Base-by-base conservation (phyloP, 176 grass and related monocot species). In the Carex pumila region DNA sequence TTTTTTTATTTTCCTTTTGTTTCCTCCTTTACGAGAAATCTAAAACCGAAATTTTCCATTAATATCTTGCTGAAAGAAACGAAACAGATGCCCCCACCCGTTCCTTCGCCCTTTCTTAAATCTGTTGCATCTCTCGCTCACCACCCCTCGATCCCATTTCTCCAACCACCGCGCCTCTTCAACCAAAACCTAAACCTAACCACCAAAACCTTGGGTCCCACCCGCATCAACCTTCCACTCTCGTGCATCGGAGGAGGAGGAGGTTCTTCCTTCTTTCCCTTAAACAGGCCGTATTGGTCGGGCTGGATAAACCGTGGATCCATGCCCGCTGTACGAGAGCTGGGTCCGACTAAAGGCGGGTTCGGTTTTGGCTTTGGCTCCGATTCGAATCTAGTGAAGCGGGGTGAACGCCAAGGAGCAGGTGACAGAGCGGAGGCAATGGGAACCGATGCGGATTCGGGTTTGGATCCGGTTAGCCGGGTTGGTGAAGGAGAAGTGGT, bases 101-200 rank as follows among this genome's bases (percentile, higher is more conserved):
- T 82, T 65, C 77, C 77, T 80, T 75, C 87, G 19, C 50, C 75
- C 39, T 71, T 82, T 67, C 78, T 89, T 41, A 88, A 85, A 83
- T 82, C 78, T 43, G 45, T 25, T 74, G n/a, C 53, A 13, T 69
- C 71, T 7, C 29, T 19, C 58, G 71, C 65, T 45, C 81, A 78
- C 87, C 92, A 90, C 91, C 87, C 83, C 81, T 81, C 74, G 76
- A 60, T 80, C 73, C 69, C 86, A 68, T 85, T 55, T 29, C 87
- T 81, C 81, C 90, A 79, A 69, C 88, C 73, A 87, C 81, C 83
- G 69, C 66, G 81, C 55, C 62, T 88, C 87, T 68, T 94, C 87
- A 84, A 74, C 85, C 89, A 81, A 85, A 84, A 79, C 87, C 71
- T 83, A 66, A 83, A 72, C 76, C 62, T 77, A 79, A 62, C 79